Base-by-base conservation (phyloP, 306 rosid species). In the Myrica gale region DNA sequence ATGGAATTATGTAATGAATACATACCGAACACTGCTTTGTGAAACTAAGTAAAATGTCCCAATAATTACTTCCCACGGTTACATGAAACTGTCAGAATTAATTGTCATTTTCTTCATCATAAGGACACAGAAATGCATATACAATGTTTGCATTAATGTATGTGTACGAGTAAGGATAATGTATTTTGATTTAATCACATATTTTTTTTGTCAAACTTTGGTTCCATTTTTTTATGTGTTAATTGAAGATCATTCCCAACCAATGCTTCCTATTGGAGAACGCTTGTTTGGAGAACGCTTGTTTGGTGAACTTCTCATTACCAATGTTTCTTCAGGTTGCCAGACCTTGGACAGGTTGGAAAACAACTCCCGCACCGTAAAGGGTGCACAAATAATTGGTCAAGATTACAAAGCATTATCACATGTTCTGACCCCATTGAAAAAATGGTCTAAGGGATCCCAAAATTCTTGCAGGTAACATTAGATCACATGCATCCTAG, bases 331-430 rank as follows among this genome's bases (percentile, higher is more conserved):
- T 78, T 68, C 73, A 95, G 99, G 96, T 32, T 84, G 90, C 80
- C 90, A 78, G 68, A 82, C 81, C 83, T 78, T 95, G 74, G 92
- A 90, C 74, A 85, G 81, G 67, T 79, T 95, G 77, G 99, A 95
- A 85, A 92, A 82, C 75, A 89, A 84, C 81, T 95, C 97, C 19
- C 93, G 91, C 52, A 95, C 93, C 12, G 88, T 87, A 68, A 88
- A 92, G 83, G 96, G 93, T 73, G 96, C 98, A 47, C 91, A 81
- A 78, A 50, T 83, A 79, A 89, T 95, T 76, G 86, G 91, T 65
- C 92, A 90, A 86, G 97, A 95, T 66, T 87, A 76, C 79, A 96
- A 95, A 83, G 92, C 96, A 42, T 71, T 90, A 75, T 83, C 86
- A 62, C 87, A 89, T 73, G 78, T 95, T 85, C 84, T 95, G 74